phyloP scores from a whole-genome alignment of 192 early-diverging fungal species.

The Linnemannia elongata region DNA sequence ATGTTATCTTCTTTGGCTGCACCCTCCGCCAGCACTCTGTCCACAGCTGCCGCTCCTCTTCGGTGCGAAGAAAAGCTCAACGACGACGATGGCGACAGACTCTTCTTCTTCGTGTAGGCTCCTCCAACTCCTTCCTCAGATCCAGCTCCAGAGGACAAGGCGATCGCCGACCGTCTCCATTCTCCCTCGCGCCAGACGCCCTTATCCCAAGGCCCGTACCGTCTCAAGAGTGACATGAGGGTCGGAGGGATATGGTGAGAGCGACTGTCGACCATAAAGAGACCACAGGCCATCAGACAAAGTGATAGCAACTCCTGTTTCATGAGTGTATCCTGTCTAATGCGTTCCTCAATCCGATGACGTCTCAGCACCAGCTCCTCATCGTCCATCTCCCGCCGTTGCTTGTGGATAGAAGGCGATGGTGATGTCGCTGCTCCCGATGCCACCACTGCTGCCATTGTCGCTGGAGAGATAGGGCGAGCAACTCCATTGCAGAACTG shows the following conservation, averaged over 20 bases:
- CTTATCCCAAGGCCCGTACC: slow-evolving; percentile 41
- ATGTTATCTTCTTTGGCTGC: not conserved
- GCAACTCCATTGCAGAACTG: slow-evolving; percentile 33
- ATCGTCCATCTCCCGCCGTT: not conserved
- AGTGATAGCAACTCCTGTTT: slow-evolving; percentile 45
- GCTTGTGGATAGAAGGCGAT: slow-evolving; percentile 6
- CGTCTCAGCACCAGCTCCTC: slow-evolving; percentile 29
- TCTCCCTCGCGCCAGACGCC: slow-evolving; percentile 52
- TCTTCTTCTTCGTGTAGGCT: not conserved
- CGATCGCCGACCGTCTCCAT: slow-evolving; percentile 29
- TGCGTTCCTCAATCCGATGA: slow-evolving; percentile 36
- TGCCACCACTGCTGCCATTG: not conserved
- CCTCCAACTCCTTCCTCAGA: not conserved
- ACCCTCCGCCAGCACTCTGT: not conserved
- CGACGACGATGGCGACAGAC: not conserved
- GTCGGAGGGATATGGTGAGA: slow-evolving; percentile 24
- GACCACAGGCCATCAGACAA: slow-evolving; percentile 53
- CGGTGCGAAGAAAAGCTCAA: not conserved
- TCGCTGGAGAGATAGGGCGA: not conserved
- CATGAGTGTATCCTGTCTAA: slow-evolving; percentile 28
- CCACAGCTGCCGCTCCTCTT: not conserved
- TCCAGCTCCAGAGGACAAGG: not conserved
- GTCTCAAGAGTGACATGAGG: slow-evolving; percentile 42
- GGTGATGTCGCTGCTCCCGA: not conserved
- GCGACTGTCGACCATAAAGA: slow-evolving; percentile 28